These are phyloP conservation scores for Elongisporangium senticosum DNA, from an alignment of 352 stramenopile species.

Conservation along the genomic window DNA sequence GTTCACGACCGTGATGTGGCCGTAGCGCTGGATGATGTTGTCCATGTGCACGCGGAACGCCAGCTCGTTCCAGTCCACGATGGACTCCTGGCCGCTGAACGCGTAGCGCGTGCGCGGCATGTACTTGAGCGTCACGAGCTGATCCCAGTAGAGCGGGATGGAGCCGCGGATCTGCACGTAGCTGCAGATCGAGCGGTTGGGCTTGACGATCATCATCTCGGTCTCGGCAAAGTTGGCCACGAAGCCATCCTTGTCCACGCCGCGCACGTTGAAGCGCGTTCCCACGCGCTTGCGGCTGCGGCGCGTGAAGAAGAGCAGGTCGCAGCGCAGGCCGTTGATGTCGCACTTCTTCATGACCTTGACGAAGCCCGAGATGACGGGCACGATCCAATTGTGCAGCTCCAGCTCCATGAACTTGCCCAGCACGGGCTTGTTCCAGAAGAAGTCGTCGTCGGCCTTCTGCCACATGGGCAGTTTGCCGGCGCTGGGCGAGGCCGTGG, in stretches of 20 bases:
- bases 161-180: slow-evolving; percentile 94
- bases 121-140: slow-evolving; percentile 90
- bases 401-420: slow-evolving; percentile 39
- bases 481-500: slow-evolving; percentile 14
- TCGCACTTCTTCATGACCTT: slow-evolving; percentile 66
- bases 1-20: slow-evolving; percentile 87
- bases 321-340: slow-evolving; percentile 44
- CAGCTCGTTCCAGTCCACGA: slow-evolving; percentile 71
- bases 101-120: slow-evolving; percentile 79
- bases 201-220: slow-evolving; percentile 85
- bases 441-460: slow-evolving; percentile 86
- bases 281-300: slow-evolving; percentile 76
- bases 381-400: slow-evolving; percentile 57
- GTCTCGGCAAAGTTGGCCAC: slow-evolving; percentile 95
- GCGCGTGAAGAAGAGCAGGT: slow-evolving; percentile 69
- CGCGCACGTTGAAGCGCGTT: slow-evolving; percentile 90
- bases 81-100: slow-evolving; percentile 48
- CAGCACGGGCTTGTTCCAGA: slow-evolving; percentile 88
- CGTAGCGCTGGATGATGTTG: slow-evolving; percentile 64
- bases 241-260: slow-evolving; percentile 83
- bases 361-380: slow-evolving; percentile 64
- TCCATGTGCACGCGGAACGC: slow-evolving; percentile 67
- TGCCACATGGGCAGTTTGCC: slow-evolving; percentile 37
- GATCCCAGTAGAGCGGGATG: slow-evolving; percentile 93
- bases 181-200: slow-evolving; percentile 68